Base-by-base conservation (phyloP, 352 stramenopile genomes). In the Pseudoperonospora humuli region DNA sequence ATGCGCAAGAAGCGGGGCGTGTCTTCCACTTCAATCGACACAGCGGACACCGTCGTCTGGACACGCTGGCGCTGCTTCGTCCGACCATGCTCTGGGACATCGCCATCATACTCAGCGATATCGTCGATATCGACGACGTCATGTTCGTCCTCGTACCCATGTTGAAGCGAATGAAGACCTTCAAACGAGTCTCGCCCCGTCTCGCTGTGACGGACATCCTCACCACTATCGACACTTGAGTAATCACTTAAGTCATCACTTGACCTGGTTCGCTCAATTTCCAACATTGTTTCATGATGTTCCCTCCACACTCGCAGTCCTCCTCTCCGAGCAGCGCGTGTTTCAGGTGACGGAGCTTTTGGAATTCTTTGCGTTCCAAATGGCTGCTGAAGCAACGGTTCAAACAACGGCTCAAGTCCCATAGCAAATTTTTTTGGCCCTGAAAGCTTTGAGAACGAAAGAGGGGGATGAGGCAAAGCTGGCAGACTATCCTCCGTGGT, bases 1-100 rank as follows among this genome's bases (percentile, higher is more conserved):
- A 91, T 84, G 11, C 68, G 70, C 21, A 88, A 64, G 24, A 88
- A 91, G 0, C 79, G 79, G 15, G 79, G 79, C 7, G 79, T 91
- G 38, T 91, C 77, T 24, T 86, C 68, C 5, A 91, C 70, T 31
- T 88, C 79, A 21, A 86, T 75, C 10, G 78, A 91, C 7, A 70
- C 50, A 14, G 63, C 57, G 4, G 75, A 87, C 34, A 46, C 38
- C 14, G 54, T 40, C 7, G 53, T 53, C 28, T 50, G 38, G 53
- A 34, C 23, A 44, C 53, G 49, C 15, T 44, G 7, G 27, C 39
- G 34, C 19, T 27, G 28, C 0, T 49, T 26, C 25, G 35, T 31
- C 1, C 35, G 41, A 8, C 51, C 36, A 0, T 51, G 52, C 35
- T 57, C 20, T 6, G 2, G 39, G 5, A 45, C 38, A 4, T 72